Evolutionary conservation across 495 filamentous ascomycete species (phyloP).

Genomic region (Cairneyella variabilis): DNA sequence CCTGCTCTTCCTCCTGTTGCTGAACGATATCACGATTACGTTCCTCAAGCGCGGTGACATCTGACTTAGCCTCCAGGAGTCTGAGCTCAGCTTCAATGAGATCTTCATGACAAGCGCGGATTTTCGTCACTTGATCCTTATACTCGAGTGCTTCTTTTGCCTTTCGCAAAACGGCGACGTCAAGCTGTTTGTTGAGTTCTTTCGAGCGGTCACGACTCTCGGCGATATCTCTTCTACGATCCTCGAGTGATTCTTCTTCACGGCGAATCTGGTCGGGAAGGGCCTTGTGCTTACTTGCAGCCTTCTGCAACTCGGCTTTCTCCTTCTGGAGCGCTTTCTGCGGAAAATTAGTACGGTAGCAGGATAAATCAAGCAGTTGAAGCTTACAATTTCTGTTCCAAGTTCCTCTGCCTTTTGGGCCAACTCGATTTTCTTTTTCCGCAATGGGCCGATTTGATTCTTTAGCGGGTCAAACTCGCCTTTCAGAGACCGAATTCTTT

Average conservation of each 20-base stretch:
- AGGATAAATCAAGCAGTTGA: background rate
- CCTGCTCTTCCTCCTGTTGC: slow-evolving; percentile 42
- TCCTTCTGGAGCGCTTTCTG: slow-evolving; percentile 31
- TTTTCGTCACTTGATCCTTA: slow-evolving; percentile 52
- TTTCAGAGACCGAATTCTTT: slow-evolving; percentile 39
- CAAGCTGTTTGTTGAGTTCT: slow-evolving; percentile 46
- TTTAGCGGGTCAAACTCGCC: slow-evolving; percentile 31
- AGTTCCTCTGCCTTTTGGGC: too few species aligned
- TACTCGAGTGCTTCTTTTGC: slow-evolving; percentile 57
- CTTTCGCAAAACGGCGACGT: slow-evolving; percentile 56
- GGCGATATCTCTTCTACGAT: slow-evolving; percentile 37
- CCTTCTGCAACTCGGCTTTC: slow-evolving; percentile 55
- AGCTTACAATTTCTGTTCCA: slow-evolving; percentile 15
- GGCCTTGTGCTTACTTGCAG: slow-evolving; percentile 54
- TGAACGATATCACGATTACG: slow-evolving; percentile 57
- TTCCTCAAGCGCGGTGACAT: slow-evolving; percentile 58
- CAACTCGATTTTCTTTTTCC: too few species aligned
- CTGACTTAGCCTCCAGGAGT: slow-evolving; percentile 75
- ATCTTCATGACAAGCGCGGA: slow-evolving; percentile 57
- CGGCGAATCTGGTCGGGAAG: slow-evolving; percentile 70
- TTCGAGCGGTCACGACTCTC: slow-evolving; percentile 37
- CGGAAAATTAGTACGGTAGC: background rate
- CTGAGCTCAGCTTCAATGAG: slow-evolving; percentile 64
- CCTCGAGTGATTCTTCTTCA: slow-evolving; percentile 47
- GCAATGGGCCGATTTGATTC: slow-evolving; percentile 32